Conservation (phyloP, 176 grass and related monocot genomes). For the Microstegium vimineum region DNA sequence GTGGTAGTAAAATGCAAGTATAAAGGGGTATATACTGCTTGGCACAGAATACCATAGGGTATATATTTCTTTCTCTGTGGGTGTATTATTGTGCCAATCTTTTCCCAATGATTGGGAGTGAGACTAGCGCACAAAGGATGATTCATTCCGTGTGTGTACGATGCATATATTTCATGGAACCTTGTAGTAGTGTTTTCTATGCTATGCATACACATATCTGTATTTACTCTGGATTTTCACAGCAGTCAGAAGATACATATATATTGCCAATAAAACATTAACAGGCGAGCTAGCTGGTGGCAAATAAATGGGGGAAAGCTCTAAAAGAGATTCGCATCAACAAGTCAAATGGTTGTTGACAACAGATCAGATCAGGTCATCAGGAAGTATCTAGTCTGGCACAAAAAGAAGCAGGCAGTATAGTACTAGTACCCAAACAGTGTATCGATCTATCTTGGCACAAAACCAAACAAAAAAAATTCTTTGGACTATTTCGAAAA, state of each 20-base stretch:
- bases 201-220: neutral
- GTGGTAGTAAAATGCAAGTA: constrained; percentile 11
- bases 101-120: constrained; percentile 30
- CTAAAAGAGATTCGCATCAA: neutral
- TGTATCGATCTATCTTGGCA: neutral
- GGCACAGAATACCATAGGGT: constrained; percentile 29
- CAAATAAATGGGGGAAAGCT: too few species aligned
- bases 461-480: neutral
- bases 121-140: neutral
- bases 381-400: neutral
- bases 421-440: neutral
- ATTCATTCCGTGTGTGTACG: neutral
- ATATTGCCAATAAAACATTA: neutral
- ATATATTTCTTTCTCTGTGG: neutral
- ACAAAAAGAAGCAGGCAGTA: constrained; percentile 2
- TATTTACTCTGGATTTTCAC: neutral
- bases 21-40: neutral
- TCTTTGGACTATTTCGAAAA: neutral
- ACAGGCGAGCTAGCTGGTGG: neutral
- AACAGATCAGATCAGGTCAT: neutral
- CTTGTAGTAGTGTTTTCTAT: neutral
- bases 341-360: constrained; percentile 8
- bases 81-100: constrained; percentile 13
- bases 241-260: neutral
- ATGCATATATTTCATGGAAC: neutral